phyloP scores from a whole-genome alignment of 2,329 filamentous ascomycete species.

The Claviceps citrina region DNA sequence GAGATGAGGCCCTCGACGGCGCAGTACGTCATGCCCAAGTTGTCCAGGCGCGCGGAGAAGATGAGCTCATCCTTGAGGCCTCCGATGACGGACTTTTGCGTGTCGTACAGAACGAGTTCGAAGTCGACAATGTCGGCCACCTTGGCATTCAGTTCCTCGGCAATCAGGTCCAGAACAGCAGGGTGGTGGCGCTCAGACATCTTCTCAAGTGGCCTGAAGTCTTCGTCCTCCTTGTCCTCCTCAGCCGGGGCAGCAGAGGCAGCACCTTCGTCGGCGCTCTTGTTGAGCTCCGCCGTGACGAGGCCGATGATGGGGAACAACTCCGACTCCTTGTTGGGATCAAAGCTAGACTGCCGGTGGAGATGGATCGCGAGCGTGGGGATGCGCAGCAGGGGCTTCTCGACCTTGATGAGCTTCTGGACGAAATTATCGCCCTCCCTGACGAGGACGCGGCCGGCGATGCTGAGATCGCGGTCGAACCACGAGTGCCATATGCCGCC shows the following conservation, averaged over 20 bases:
- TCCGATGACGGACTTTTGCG: conserved; percentile 76
- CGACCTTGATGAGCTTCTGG: conserved; percentile 77
- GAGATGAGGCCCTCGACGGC: conserved; percentile 71
- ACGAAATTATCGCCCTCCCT: conserved; percentile 56
- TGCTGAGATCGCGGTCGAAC: conserved; percentile 89
- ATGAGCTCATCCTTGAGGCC: conserved; percentile 89
- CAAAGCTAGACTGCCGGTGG: conserved; percentile 69
- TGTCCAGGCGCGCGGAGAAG: conserved; percentile 90
- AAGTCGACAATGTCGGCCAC: conserved; percentile 73
- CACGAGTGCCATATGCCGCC: conserved; percentile 96
- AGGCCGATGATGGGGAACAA: conserved; percentile 86
- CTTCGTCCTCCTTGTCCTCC: conserved; percentile 23
- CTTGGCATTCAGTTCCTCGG: conserved; percentile 56
- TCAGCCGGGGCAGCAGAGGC: conserved; percentile 10
- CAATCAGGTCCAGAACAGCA: conserved; percentile 71
- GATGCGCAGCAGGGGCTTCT: conserved; percentile 78
- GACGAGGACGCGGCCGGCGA: conserved; percentile 79
- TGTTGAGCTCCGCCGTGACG: conserved; percentile 75
- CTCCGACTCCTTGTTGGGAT: conserved; percentile 95
- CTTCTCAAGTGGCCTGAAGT: conserved; percentile 60
- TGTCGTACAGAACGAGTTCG: conserved; percentile 93
- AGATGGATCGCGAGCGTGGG: conserved; percentile 91
- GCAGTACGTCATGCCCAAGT: conserved; percentile 93
- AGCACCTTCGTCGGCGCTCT: conserved; percentile 40
- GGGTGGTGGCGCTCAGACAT: conserved; percentile 78